These are phyloP conservation scores for Phytophthora chlamydospora DNA, from an alignment of 352 stramenopile species.

Conservation along the genomic window DNA sequence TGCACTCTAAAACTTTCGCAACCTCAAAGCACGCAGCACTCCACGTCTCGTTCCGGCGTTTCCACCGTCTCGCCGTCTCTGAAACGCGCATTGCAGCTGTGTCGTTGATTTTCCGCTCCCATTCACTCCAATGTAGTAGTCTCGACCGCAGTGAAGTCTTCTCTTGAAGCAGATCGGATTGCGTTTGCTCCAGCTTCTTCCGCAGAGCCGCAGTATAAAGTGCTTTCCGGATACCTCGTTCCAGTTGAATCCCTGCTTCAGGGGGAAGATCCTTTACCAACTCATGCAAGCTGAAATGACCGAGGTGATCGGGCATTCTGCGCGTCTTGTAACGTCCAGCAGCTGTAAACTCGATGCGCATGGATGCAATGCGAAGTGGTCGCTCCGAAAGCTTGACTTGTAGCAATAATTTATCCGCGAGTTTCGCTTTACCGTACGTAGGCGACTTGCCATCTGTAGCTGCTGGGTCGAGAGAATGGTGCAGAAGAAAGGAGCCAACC, in stretches of 20 bases:
- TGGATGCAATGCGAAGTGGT: constrained; percentile 44
- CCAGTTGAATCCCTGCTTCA: constrained; percentile 43
- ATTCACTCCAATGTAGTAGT: constrained; percentile 39
- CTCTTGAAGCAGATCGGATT: constrained; percentile 7
- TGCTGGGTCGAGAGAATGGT: constrained; percentile 21
- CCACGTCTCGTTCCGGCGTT: constrained; percentile 49
- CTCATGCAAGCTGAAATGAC: constrained; percentile 52
- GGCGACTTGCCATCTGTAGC: neutral
- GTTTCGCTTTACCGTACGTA: neutral
- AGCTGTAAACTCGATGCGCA: constrained; percentile 43
- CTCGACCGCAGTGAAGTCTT: constrained; percentile 11
- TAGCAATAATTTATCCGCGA: constrained; percentile 27
- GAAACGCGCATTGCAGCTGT: constrained; percentile 13
- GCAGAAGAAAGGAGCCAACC: constrained; percentile 55
- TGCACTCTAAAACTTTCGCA: constrained; percentile 43
- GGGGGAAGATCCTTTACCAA: constrained; percentile 46
- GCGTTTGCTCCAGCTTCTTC: constrained; percentile 19
- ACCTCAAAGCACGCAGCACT: constrained; percentile 45
- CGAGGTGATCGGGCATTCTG: constrained; percentile 35
- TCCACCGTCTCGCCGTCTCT: constrained; percentile 13
- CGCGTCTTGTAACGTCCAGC: constrained; percentile 42
- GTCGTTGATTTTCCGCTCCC: constrained; percentile 33
- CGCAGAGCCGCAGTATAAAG: constrained; percentile 23
- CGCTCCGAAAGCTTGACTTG: constrained; percentile 53
- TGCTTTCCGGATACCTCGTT: constrained; percentile 40